phyloP scores from a whole-genome alignment of 2,329 filamentous ascomycete species.

The Triangularia setosa region DNA sequence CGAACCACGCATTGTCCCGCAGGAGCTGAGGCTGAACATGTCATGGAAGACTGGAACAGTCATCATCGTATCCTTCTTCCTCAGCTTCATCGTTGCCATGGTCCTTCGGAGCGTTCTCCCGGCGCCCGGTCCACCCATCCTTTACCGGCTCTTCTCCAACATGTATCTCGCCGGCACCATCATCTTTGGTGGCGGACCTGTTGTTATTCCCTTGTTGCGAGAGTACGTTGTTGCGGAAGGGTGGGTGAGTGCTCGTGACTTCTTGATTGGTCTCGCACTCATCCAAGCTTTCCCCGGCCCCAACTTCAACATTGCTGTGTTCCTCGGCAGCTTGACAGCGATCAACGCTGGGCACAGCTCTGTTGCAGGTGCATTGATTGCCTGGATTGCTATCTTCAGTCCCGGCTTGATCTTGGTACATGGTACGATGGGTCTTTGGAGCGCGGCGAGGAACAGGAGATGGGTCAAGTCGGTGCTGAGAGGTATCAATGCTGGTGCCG shows the following conservation, averaged over 20 bases:
- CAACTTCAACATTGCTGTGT: conserved; percentile 49
- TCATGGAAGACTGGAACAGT: conserved; percentile 43
- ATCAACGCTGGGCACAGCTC: conserved; percentile 35
- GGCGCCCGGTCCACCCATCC: conserved; percentile 36
- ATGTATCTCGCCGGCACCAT: conserved; percentile 71
- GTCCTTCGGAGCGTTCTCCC: conserved; percentile 42
- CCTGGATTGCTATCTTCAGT: conserved; percentile 49
- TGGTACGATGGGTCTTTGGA: conserved; percentile 55
- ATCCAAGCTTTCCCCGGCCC: conserved; percentile 61
- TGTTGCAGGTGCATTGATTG: conserved; percentile 47
- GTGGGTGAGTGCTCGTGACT: conserved; percentile 68
- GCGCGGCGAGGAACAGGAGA: conserved; percentile 41
- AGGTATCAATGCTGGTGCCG: conserved; percentile 57
- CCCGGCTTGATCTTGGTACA: conserved; percentile 48
- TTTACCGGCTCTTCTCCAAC: conserved; percentile 64
- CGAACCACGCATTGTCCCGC: conserved; percentile 30
- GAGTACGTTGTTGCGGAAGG: conserved; percentile 63
- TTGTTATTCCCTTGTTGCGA: conserved; percentile 60
- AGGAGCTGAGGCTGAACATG: conserved; percentile 36
- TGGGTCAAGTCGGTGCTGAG: conserved; percentile 48
- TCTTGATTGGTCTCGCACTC: conserved; percentile 68
- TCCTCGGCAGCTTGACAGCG: conserved; percentile 49
- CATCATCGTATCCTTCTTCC: conserved; percentile 48
- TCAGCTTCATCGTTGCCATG: conserved; percentile 55
- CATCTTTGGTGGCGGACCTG: conserved; percentile 61